Evolutionary conservation across 306 rosid species (phyloP).

Genomic region (Echinosophora koreensis): DNA sequence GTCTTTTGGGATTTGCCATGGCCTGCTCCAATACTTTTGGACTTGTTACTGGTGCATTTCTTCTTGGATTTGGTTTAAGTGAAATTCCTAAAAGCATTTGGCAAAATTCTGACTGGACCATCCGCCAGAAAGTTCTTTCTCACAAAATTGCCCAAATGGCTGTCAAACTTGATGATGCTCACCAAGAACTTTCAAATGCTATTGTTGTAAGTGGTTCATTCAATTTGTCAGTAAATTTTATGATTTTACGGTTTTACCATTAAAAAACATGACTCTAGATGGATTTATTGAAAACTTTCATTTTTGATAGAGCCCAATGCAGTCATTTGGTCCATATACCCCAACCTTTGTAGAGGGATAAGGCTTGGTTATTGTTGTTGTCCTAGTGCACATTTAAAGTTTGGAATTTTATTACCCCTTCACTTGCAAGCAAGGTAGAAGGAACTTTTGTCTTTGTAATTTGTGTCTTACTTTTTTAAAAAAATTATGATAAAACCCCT

Average conservation of each 20-base stretch:
- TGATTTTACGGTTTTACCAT: not conserved
- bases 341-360: not conserved
- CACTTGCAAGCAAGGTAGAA: not conserved
- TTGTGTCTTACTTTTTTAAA: not conserved
- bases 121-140: conserved; percentile 90
- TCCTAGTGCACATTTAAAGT: conserved; percentile 15
- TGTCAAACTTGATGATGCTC: conserved; percentile 96
- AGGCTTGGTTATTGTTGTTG: conserved; percentile 30
- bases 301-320: conserved; percentile 17
- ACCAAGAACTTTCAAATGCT: conserved; percentile 97
- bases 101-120: conserved; percentile 91
- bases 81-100: conserved; percentile 97
- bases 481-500: not conserved
- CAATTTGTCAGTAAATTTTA: conserved; percentile 1
- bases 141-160: conserved; percentile 95
- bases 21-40: conserved; percentile 98
- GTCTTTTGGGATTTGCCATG: conserved; percentile 92
- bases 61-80: conserved; percentile 96
- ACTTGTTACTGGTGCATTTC: conserved; percentile 97
- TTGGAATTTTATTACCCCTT: not conserved
- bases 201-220: conserved; percentile 70
- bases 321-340: conserved; percentile 22
- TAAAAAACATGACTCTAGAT: conserved; percentile 13
- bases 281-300: conserved; percentile 16
- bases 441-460: conserved; percentile 24